A percentile compares a stretch with the other conserved stretches of the same genome.
Evolutionary conservation across 257 asterid genomes (phyloP).

Genomic region (Lantana camara): DNA sequence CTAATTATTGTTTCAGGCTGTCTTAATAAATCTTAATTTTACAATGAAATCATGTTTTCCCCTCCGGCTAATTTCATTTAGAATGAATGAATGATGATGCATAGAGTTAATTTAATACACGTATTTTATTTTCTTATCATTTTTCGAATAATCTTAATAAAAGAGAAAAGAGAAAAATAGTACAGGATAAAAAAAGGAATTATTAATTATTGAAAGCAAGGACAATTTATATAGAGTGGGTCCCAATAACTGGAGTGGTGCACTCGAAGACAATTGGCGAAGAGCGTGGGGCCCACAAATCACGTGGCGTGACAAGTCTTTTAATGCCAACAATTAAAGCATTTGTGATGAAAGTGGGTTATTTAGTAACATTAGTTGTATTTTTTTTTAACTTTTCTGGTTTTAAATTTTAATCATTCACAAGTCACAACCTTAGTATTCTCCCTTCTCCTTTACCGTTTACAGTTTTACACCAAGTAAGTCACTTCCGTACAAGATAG

Average conservation of each 20-base stretch:
- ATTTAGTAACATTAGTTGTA: conserved; percentile 16
- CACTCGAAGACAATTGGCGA: conserved; percentile 43
- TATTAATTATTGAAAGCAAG: conserved; percentile 36
- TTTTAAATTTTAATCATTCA: not conserved
- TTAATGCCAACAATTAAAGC: conserved; percentile 33
- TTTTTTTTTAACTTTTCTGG: too few species aligned
- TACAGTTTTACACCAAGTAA: too few species aligned
- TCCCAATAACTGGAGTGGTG: conserved; percentile 24
- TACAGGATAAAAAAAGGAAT: not conserved
- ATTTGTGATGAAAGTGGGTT: conserved; percentile 25
- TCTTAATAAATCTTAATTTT: too few species aligned
- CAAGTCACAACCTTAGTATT: conserved; percentile 6
- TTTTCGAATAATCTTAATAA: too few species aligned
- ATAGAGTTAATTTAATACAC: too few species aligned
- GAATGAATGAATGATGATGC: too few species aligned
- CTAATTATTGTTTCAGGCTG: too few species aligned
- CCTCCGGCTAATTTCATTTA: too few species aligned
- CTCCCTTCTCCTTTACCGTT: conserved; percentile 27
- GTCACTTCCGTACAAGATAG: too few species aligned
- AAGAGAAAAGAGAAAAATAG: not conserved
- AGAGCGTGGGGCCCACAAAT: conserved; percentile 52
- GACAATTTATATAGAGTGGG: conserved; percentile 44
- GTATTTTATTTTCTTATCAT: not conserved
- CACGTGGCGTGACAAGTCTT: conserved; percentile 61
- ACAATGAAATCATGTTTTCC: too few species aligned